These are phyloP conservation scores for Thermothielavioides terrestris DNA, from an alignment of 495 filamentous ascomycete species.

Conservation along the genomic window DNA sequence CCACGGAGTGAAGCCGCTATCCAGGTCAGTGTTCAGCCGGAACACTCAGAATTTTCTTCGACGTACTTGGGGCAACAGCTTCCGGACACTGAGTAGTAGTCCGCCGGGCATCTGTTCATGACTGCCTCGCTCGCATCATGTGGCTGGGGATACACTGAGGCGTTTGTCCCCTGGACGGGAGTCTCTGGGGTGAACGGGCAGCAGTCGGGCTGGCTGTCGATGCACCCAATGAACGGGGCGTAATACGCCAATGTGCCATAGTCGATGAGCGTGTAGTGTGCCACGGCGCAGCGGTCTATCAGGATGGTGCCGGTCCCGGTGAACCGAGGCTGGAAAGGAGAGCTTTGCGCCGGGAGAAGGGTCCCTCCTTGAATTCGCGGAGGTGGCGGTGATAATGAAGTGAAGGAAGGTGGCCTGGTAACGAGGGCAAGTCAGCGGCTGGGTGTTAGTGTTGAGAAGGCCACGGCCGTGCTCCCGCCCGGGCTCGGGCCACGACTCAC, in stretches of 20 bases:
- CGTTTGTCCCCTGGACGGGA: neutral
- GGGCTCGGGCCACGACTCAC: no score
- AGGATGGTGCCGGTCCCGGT: constrained; percentile 2
- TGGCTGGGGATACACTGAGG: constrained; percentile 2
- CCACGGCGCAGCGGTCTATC: constrained; percentile 10
- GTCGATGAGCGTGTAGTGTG: constrained; percentile 15
- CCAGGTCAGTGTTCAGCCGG: neutral
- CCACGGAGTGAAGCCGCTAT: constrained; percentile 17
- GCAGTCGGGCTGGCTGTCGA: constrained; percentile 11
- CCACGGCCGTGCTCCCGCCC: no score
- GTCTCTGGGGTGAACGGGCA: constrained; percentile 16
- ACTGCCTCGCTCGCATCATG: constrained; percentile 1
- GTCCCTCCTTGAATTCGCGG: no score
- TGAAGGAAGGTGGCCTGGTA: no score
- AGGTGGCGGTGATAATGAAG: no score
- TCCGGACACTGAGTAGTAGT: constrained; percentile 15
- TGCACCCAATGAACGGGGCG: constrained; percentile 20
- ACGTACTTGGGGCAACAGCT: constrained; percentile 21
- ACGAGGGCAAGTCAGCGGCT: no score
- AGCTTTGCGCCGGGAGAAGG: no score
- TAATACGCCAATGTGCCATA: constrained; percentile 9
- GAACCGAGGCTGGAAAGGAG: neutral
- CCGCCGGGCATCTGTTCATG: constrained; percentile 10
- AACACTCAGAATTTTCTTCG: neutral
- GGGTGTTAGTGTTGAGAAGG: no score